phyloP scores from a whole-genome alignment of 257 asterid genomes.

The Perilla frutescens region DNA sequence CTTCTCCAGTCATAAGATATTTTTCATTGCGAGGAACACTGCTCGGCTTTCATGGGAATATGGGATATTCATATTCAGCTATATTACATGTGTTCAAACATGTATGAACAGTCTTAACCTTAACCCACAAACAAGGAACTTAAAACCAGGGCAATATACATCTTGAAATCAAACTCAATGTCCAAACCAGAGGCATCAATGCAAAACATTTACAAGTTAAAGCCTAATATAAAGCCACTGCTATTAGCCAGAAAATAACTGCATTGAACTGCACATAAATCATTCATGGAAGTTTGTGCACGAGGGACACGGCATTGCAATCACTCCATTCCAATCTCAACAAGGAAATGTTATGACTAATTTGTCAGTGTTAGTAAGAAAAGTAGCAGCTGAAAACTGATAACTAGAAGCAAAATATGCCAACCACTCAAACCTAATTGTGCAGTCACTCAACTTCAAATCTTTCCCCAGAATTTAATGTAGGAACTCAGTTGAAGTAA shows the following conservation, averaged over 20 bases:
- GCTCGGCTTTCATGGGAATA: neutral
- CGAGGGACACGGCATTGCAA: neutral
- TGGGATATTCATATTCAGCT: too few species aligned
- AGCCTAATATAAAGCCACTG: constrained; percentile 6
- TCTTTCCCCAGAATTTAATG: neutral
- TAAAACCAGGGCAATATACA: neutral
- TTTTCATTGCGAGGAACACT: neutral
- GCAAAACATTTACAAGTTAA: constrained; percentile 16
- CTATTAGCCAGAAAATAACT: neutral
- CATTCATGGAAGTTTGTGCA: neutral
- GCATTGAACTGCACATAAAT: constrained; percentile 5
- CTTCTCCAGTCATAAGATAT: constrained; percentile 10
- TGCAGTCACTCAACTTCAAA: constrained; percentile 3
- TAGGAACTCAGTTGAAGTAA: constrained; percentile 8
- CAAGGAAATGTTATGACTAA: neutral
- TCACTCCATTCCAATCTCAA: neutral
- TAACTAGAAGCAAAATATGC: constrained; percentile 14
- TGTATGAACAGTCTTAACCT: neutral
- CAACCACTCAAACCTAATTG: constrained; percentile 12
- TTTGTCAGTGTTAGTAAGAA: constrained; percentile 17
- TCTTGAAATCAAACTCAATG: neutral
- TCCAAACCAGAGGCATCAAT: constrained; percentile 14
- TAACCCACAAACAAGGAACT: neutral
- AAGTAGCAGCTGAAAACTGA: neutral
- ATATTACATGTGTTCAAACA: neutral